These are phyloP conservation scores for Halophytophthora batemanensis DNA, from an alignment of 352 stramenopile species.

Conservation along the genomic window DNA sequence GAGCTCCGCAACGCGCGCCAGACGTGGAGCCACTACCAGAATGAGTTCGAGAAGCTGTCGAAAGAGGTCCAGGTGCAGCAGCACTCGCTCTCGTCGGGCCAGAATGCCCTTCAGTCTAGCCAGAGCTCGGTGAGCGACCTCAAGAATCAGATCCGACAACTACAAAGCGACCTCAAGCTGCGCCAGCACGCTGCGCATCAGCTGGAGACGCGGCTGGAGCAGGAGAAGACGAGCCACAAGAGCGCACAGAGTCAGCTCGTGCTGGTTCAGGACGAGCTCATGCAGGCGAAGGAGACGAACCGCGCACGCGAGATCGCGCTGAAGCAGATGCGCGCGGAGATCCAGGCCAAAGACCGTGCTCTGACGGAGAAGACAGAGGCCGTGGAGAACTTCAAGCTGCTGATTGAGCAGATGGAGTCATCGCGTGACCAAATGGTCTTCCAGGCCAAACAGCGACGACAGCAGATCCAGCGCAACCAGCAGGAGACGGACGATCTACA, in stretches of 20 bases:
- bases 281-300: constrained; percentile 52
- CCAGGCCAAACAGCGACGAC: constrained; percentile 72
- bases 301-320: constrained; percentile 51
- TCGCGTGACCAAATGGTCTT: constrained; percentile 79
- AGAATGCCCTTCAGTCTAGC: constrained; percentile 53
- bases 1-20: constrained; percentile 64
- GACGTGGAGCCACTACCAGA: constrained; percentile 64
- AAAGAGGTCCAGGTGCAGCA: constrained; percentile 60
- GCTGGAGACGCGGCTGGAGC: constrained; percentile 60
- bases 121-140: constrained; percentile 56
- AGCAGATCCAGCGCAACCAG: constrained; percentile 56
- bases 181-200: constrained; percentile 50
- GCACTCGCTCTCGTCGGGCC: constrained; percentile 50
- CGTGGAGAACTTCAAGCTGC: constrained; percentile 63
- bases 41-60: constrained; percentile 70
- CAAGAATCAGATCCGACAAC: constrained; percentile 52
- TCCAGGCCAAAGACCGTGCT: constrained; percentile 48
- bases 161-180: constrained; percentile 61
- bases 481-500: constrained; percentile 55
- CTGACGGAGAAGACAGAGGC: constrained; percentile 67
- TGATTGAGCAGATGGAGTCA: constrained; percentile 82
- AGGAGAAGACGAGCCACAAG: constrained; percentile 58
- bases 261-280: constrained; percentile 55
- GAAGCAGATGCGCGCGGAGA: constrained; percentile 55
- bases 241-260: constrained; percentile 52